phyloP scores from a whole-genome alignment of 2,329 filamentous ascomycete species.

The Berkeleyomyces rouxiae region DNA sequence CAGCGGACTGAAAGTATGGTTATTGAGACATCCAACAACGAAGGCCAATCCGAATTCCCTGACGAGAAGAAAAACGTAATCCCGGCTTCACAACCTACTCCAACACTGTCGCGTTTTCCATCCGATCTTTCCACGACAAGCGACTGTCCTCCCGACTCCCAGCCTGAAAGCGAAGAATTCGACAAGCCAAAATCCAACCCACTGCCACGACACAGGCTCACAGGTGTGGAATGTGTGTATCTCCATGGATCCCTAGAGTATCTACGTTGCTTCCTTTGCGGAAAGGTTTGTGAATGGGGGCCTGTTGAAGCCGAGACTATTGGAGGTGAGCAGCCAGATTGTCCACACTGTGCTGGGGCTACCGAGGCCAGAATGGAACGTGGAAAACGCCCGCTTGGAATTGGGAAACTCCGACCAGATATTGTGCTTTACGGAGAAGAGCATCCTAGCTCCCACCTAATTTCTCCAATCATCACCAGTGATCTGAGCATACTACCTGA shows the following conservation, averaged over 20 bases:
- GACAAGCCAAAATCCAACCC: neutral
- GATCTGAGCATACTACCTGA: constrained; percentile 49
- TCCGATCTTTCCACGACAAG: constrained; percentile 1
- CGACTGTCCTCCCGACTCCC: neutral
- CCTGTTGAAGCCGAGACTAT: constrained; percentile 39
- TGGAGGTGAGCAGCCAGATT: constrained; percentile 48
- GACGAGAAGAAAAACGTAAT: neutral
- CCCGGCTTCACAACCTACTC: constrained; percentile 5
- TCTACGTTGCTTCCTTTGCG: constrained; percentile 47
- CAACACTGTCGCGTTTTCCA: constrained; percentile 1
- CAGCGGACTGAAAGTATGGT: constrained; percentile 11
- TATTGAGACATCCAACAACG: constrained; percentile 1
- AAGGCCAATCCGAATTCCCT: neutral
- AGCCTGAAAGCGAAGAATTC: constrained; percentile 5
- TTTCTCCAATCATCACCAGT: constrained; percentile 51
- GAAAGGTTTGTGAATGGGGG: constrained; percentile 42
- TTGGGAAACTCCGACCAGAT: constrained; percentile 53
- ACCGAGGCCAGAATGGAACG: constrained; percentile 44
- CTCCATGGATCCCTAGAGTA: constrained; percentile 52
- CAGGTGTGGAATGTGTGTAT: constrained; percentile 48
- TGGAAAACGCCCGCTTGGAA: constrained; percentile 49
- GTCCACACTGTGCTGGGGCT: constrained; percentile 46
- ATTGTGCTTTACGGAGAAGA: constrained; percentile 63
- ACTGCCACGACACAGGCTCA: constrained; percentile 14
- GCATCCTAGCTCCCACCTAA: constrained; percentile 50